Conservation (phyloP, 2,329 filamentous ascomycete genomes). For the Beauveria sp. region DNA sequence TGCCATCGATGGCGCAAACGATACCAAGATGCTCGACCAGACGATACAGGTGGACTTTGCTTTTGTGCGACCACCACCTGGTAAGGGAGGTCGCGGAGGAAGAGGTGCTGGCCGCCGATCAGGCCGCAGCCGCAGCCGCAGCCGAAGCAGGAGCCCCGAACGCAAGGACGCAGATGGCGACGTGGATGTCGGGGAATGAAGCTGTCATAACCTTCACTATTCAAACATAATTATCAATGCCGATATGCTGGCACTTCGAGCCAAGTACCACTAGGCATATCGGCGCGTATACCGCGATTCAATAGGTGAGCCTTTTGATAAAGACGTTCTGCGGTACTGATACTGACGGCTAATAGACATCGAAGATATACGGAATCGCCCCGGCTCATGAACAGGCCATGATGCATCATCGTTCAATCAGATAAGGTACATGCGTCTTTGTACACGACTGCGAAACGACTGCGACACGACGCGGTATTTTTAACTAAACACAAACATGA, state of each 20-base stretch:
- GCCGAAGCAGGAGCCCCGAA: slow-evolving; percentile 34
- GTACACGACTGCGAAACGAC: background rate
- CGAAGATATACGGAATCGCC: background rate
- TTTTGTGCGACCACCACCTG: slow-evolving; percentile 71
- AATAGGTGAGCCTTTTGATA: slow-evolving; percentile 18
- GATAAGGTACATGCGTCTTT: background rate
- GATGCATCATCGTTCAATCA: background rate
- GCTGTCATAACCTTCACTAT: background rate
- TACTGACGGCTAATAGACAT: background rate
- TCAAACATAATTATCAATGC: slow-evolving; percentile 11
- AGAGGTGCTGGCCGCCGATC: slow-evolving; percentile 31
- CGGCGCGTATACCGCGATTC: slow-evolving; percentile 20
- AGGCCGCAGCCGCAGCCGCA: slow-evolving; percentile 40
- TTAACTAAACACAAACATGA: background rate
- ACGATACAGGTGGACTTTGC: slow-evolving; percentile 76
- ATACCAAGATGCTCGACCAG: slow-evolving; percentile 72
- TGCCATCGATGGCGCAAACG: slow-evolving; percentile 74
- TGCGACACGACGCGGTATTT: background rate
- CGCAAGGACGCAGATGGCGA: slow-evolving; percentile 24
- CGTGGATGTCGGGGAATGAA: slow-evolving; percentile 18
- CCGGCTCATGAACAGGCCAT: background rate
- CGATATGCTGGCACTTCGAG: slow-evolving; percentile 17
- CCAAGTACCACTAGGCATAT: slow-evolving; percentile 16
- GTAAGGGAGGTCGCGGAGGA: slow-evolving; percentile 31
- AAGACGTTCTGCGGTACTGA: background rate